phyloP scores from a whole-genome alignment of 2,329 filamentous ascomycete genomes.

The Colletotrichum navitas region DNA sequence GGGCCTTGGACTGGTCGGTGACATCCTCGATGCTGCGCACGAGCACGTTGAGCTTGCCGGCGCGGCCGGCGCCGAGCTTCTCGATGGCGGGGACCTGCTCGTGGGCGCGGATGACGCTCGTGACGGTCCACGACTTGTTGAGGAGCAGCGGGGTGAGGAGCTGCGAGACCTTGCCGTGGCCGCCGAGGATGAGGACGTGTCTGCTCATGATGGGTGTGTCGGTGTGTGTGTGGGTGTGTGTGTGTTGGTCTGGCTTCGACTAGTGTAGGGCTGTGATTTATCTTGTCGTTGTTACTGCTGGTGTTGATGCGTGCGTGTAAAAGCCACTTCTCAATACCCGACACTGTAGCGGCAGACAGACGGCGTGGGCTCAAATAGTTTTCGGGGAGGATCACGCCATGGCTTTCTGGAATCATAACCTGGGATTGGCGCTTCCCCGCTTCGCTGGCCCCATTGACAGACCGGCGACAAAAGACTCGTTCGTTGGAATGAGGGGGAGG shows the following conservation, averaged over 20 bases:
- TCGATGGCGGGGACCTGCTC: constrained; percentile 75
- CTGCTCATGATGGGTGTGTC: constrained; percentile 47
- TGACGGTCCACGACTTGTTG: constrained; percentile 80
- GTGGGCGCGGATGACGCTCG: constrained; percentile 80
- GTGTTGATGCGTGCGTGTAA: not conserved
- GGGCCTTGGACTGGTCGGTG: constrained; percentile 71
- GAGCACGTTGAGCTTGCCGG: constrained; percentile 76
- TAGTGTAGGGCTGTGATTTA: not conserved
- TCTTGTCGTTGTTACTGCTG: not conserved
- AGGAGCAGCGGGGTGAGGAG: constrained; percentile 82
- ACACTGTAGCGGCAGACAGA: not conserved
- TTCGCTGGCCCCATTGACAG: not conserved
- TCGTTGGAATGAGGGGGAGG: not conserved
- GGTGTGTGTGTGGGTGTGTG: not conserved
- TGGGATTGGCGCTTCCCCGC: constrained; percentile 12
- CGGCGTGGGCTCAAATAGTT: constrained; percentile 1
- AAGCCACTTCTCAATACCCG: not conserved
- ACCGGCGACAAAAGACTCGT: no score
- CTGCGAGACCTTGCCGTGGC: constrained; percentile 84
- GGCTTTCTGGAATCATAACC: constrained; percentile 16
- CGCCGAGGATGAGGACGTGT: constrained; percentile 80
- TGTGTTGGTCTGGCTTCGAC: not conserved
- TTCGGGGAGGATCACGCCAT: not conserved
- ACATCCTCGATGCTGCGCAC: constrained; percentile 80
- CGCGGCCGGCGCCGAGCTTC: constrained; percentile 68